A percentile compares a stretch with the other conserved stretches of the same genome.
phyloP scores from a whole-genome alignment of 2,329 filamentous ascomycete genomes.

The Penicillium sp. region DNA sequence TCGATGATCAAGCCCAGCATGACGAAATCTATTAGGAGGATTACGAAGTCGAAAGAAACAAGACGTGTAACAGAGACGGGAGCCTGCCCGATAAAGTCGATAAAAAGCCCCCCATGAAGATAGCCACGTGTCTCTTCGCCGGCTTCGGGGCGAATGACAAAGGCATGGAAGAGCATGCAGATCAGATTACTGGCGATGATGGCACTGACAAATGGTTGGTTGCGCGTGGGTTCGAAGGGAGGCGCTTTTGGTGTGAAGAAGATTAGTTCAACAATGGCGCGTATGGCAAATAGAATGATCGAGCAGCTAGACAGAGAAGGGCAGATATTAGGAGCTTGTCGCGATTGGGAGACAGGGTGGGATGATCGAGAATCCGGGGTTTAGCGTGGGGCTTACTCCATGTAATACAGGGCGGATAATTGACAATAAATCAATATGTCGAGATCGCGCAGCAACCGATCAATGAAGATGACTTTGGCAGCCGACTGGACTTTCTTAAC shows the following conservation, averaged over 20 bases:
- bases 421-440: slow-evolving; percentile 62
- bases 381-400: slow-evolving; percentile 53
- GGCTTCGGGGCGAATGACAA: slow-evolving; percentile 53
- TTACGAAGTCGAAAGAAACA: slow-evolving; percentile 53
- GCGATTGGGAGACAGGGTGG: neutral
- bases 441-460: slow-evolving; percentile 56
- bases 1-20: slow-evolving; percentile 57
- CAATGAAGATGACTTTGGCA: slow-evolving; percentile 50
- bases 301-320: slow-evolving; percentile 51
- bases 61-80: slow-evolving; percentile 56
- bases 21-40: slow-evolving; percentile 56
- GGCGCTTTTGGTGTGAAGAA: slow-evolving; percentile 60
- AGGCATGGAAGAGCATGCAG: slow-evolving; percentile 57
- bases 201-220: slow-evolving; percentile 54
- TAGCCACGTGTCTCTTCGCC: slow-evolving; percentile 55
- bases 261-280: slow-evolving; percentile 56
- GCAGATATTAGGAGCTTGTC: neutral
- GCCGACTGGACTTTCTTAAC: slow-evolving; percentile 38
- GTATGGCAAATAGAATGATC: slow-evolving; percentile 56
- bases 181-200: slow-evolving; percentile 56
- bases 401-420: slow-evolving; percentile 61
- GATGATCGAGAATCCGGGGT: neutral
- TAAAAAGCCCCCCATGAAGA: slow-evolving; percentile 61
- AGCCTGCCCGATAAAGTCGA: slow-evolving; percentile 64
- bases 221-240: slow-evolving; percentile 51